These are phyloP conservation scores for Cordyceps cicadae DNA, from an alignment of 2,329 filamentous ascomycete genomes.

Conservation along the genomic window DNA sequence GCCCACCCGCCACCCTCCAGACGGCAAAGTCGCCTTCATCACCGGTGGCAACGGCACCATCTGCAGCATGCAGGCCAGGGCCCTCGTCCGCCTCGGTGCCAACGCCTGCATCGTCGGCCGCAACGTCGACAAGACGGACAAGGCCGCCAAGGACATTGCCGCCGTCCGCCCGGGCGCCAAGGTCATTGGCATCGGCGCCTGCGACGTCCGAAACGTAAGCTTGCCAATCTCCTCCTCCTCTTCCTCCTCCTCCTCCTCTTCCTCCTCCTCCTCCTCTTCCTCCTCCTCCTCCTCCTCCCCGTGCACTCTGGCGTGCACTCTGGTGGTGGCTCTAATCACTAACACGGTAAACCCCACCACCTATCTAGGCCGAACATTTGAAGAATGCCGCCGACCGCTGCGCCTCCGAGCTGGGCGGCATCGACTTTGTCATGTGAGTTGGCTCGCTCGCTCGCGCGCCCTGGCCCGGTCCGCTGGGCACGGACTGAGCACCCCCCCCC, in stretches of 20 bases:
- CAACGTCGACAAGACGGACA: constrained; percentile 79
- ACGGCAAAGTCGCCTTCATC: constrained; percentile 84
- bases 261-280: no score
- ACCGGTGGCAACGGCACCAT: constrained; percentile 92
- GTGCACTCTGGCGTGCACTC: no score
- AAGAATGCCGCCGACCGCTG: constrained; percentile 70
- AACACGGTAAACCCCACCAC: not conserved
- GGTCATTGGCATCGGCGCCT: constrained; percentile 76
- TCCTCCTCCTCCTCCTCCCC: no score
- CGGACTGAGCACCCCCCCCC: no score
- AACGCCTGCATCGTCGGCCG: constrained; percentile 92
- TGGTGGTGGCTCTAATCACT: not conserved
- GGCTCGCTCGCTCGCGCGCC: no score
- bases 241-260: no score
- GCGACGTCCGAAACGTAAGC: constrained; percentile 64
- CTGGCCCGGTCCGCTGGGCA: no score
- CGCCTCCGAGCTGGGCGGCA: constrained; percentile 71
- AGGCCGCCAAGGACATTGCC: constrained; percentile 71
- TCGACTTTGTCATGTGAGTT: constrained; percentile 84
- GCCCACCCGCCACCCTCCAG: constrained; percentile 43
- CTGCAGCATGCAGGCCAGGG: constrained; percentile 87
- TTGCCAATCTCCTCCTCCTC: no score
- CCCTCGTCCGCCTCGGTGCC: constrained; percentile 82
- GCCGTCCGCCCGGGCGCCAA: constrained; percentile 69
- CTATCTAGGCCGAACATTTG: constrained; percentile 49